A percentile compares a stretch with the other conserved stretches of the same genome.
Evolutionary conservation across 192 early-diverging fungal species (phyloP).

Genomic region (Podila minutissima): DNA sequence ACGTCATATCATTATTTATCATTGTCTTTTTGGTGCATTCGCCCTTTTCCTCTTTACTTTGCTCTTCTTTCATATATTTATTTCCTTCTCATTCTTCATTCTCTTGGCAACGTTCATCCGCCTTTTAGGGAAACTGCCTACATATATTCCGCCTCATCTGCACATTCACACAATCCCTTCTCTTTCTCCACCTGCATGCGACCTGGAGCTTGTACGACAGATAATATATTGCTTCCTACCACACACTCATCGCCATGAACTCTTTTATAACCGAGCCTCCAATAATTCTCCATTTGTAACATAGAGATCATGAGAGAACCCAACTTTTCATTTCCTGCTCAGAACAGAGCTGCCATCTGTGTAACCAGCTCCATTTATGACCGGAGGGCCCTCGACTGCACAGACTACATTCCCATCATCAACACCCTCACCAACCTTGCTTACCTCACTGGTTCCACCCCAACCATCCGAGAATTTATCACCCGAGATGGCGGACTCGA

Average conservation of each 20-base stretch:
- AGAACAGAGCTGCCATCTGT: slow-evolving; percentile 82
- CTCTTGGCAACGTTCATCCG: slow-evolving; percentile 5
- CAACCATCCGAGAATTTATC: slow-evolving; percentile 83
- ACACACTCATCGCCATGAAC: background rate
- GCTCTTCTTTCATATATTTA: background rate
- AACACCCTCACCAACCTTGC: slow-evolving; percentile 90
- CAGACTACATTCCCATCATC: slow-evolving; percentile 86
- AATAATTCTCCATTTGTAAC: background rate
- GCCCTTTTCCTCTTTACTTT: background rate
- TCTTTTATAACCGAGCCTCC: slow-evolving; percentile 2
- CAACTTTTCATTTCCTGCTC: slow-evolving; percentile 81
- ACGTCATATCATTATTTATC: slow-evolving; percentile 20
- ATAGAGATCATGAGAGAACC: slow-evolving; percentile 76
- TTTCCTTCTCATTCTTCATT: slow-evolving; percentile 24
- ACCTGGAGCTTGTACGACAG: background rate
- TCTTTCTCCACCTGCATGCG: background rate
- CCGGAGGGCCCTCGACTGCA: slow-evolving; percentile 94
- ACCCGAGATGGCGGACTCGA: slow-evolving; percentile 90
- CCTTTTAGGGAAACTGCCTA: too few species aligned
- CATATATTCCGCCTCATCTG: too few species aligned
- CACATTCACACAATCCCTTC: too few species aligned
- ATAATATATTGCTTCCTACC: background rate
- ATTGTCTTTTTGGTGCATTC: background rate
- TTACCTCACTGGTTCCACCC: slow-evolving; percentile 85
- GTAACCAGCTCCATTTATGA: slow-evolving; percentile 88